Evolutionary conservation across 176 grass and related monocot genomes (phyloP).

Genomic region (Triticum monococcum): DNA sequence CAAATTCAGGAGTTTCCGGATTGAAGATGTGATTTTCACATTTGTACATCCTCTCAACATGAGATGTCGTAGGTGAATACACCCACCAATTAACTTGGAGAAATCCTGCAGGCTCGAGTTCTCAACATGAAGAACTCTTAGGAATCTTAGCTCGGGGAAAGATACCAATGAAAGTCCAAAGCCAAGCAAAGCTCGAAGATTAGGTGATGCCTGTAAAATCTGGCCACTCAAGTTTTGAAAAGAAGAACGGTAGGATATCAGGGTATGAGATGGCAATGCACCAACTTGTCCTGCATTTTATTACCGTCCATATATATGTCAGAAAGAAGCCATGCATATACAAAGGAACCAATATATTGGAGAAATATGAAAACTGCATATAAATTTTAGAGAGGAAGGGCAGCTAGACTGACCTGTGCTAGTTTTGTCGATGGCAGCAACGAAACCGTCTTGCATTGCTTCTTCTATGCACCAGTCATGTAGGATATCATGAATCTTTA

Average conservation of each 20-base stretch:
- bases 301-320: neutral
- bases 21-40: neutral
- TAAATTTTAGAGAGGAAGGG: no score
- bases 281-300: neutral
- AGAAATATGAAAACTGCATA: no score
- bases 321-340: neutral
- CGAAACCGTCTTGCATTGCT: no score
- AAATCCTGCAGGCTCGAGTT: neutral
- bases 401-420: no score
- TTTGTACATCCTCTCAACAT: neutral
- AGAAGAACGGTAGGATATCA: no score
- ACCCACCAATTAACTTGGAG: neutral
- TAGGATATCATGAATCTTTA: neutral
- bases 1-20: neutral
- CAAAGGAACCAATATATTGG: no score
- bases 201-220: no score
- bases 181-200: no score
- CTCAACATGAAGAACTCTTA: neutral
- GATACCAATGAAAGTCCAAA: no score
- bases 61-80: neutral
- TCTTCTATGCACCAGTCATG: neutral
- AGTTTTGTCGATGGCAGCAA: no score
- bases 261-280: neutral
- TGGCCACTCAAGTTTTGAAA: no score
- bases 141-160: no score